Evolutionary conservation across 208 protist species (phyloP).

Genomic region (Trypanosoma lewisi): DNA sequence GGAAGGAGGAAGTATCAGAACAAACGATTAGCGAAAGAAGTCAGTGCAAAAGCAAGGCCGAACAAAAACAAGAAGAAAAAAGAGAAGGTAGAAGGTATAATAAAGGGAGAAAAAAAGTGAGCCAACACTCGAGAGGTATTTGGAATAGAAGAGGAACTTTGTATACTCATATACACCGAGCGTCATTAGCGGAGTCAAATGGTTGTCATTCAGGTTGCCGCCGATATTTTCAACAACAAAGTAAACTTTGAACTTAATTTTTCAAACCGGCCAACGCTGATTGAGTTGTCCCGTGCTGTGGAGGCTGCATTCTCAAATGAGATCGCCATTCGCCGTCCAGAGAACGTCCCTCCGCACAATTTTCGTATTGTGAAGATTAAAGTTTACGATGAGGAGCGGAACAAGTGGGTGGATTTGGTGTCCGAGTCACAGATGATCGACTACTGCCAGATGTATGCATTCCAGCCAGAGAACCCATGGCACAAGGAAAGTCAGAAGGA

Average conservation of each 20-base stretch:
- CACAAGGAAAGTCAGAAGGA: slow-evolving; percentile 90
- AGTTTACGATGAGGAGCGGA: slow-evolving; percentile 86
- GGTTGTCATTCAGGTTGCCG: slow-evolving; percentile 85
- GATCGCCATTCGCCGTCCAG: slow-evolving; percentile 68
- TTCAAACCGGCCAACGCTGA: slow-evolving; percentile 52
- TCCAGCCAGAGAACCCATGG: slow-evolving; percentile 88
- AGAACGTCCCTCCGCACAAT: slow-evolving; percentile 70
- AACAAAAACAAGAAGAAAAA: slow-evolving; percentile 12
- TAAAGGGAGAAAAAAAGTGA: not conserved
- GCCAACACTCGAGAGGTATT: not conserved
- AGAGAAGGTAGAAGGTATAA: not conserved
- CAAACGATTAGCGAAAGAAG: slow-evolving; percentile 1
- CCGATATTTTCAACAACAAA: slow-evolving; percentile 89
- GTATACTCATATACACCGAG: not conserved
- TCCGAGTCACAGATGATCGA: slow-evolving; percentile 75
- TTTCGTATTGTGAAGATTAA: slow-evolving; percentile 87
- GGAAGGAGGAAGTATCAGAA: not conserved
- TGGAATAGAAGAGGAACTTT: not conserved
- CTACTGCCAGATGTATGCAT: slow-evolving; percentile 89
- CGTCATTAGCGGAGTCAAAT: slow-evolving; percentile 27
- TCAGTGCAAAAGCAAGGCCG: not conserved
- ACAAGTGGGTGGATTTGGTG: slow-evolving; percentile 84
- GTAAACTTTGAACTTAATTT: slow-evolving; percentile 90
- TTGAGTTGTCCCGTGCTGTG: slow-evolving; percentile 61
- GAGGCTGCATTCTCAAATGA: slow-evolving; percentile 76